A percentile compares a stretch with the other conserved stretches of the same genome.
Conservation (phyloP, 1,284 basidiomycete genomes). For the Moesziomyces sp. region DNA sequence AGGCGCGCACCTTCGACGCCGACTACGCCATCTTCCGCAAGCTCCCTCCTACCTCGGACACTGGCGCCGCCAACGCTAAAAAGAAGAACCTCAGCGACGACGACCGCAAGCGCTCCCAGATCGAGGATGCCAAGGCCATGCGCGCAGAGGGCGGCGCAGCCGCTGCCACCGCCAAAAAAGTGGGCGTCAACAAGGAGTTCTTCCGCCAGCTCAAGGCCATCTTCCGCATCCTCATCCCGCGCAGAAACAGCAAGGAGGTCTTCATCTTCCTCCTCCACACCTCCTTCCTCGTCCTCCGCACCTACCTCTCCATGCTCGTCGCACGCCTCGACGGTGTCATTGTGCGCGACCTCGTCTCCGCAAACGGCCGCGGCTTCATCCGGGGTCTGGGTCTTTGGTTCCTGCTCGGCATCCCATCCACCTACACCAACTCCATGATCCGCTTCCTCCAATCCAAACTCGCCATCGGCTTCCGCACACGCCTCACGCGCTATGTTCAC, state of each 20-base stretch:
- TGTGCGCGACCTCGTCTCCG: conserved; percentile 87
- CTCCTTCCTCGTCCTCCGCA: conserved; percentile 85
- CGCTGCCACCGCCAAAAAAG: conserved; percentile 63
- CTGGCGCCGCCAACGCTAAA: conserved; percentile 20
- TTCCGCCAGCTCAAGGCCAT: conserved; percentile 72
- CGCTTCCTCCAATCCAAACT: conserved; percentile 91
- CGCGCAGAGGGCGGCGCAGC: conserved; percentile 58
- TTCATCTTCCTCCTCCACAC: conserved; percentile 83
- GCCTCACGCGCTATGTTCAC: conserved; percentile 89
- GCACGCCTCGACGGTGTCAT: conserved; percentile 90
- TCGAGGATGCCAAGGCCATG: conserved; percentile 56
- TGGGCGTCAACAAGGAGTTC: conserved; percentile 79
- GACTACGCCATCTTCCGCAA: conserved; percentile 61
- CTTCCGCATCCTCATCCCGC: conserved; percentile 64
- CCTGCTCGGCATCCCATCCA: conserved; percentile 86
- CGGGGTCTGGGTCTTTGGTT: conserved; percentile 90
- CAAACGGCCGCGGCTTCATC: conserved; percentile 85
- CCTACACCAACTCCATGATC: conserved; percentile 96
- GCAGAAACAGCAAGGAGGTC: conserved; percentile 74
- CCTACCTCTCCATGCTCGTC: conserved; percentile 78
- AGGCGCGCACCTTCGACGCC: conserved; percentile 60
- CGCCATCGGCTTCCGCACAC: conserved; percentile 83
- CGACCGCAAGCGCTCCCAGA: conserved; percentile 31
- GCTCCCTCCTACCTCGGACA: conserved; percentile 56
- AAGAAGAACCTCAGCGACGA: conserved; percentile 35